Conservation (phyloP, 257 asterid species). For the Oldenlandia corymbosa region DNA sequence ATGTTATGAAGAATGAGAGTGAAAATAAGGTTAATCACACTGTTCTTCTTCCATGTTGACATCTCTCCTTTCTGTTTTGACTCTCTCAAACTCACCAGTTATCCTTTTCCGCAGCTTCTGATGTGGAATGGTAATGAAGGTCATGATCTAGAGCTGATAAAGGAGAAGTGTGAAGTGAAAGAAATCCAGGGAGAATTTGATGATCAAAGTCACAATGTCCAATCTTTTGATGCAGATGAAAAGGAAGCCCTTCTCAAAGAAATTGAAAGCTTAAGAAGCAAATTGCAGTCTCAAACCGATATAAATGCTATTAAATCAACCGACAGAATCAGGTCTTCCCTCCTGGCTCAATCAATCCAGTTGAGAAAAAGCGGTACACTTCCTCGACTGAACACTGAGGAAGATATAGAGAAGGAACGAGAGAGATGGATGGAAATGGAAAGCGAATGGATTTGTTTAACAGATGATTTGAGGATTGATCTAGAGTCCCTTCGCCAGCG, state of each 20-base stretch:
- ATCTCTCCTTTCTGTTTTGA: background rate
- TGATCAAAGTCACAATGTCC: conserved; percentile 12
- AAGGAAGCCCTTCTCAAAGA: conserved; percentile 67
- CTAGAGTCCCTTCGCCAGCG: conserved; percentile 63
- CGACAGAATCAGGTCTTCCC: conserved; percentile 62
- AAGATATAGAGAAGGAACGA: conserved; percentile 82
- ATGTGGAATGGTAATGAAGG: conserved; percentile 39
- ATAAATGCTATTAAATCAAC: conserved; percentile 53
- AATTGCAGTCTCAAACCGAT: conserved; percentile 46
- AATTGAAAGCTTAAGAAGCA: conserved; percentile 54
- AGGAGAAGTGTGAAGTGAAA: conserved; percentile 52
- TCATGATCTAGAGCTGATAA: conserved; percentile 40
- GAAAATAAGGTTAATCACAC: conserved; percentile 16
- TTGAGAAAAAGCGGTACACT: conserved; percentile 55
- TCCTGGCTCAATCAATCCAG: conserved; percentile 78
- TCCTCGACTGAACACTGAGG: conserved; percentile 37
- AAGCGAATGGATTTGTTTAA: conserved; percentile 92
- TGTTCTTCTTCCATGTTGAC: background rate
- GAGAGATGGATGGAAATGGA: conserved; percentile 93
- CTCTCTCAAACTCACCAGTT: background rate
- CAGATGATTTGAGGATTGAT: conserved; percentile 87
- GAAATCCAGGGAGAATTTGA: conserved; percentile 38
- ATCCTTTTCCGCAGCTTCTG: conserved; percentile 48
- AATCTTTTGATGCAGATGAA: conserved; percentile 43
- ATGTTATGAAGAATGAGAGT: background rate